A percentile compares a stretch with the other conserved stretches of the same genome.
phyloP scores from a whole-genome alignment of 2,329 filamentous ascomycete genomes.

The Penicillium sp. region DNA sequence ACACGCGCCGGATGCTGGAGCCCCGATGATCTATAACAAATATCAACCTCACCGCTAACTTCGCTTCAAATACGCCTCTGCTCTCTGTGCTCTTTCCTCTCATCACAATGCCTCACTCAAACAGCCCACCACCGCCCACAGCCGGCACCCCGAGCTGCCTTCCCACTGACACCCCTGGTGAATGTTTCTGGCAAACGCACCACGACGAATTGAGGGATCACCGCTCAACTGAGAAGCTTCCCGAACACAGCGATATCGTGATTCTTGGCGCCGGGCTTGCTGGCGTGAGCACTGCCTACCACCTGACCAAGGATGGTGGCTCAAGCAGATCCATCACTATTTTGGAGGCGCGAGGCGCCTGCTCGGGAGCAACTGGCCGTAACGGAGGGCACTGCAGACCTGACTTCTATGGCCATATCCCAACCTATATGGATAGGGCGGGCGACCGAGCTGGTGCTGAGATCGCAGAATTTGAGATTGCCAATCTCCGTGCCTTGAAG shows the following conservation, averaged over 20 bases:
- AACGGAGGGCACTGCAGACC: slow-evolving; percentile 51
- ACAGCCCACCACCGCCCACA: not conserved
- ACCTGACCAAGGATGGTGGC: slow-evolving; percentile 36
- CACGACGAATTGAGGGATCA: slow-evolving; percentile 43
- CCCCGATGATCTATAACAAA: not conserved
- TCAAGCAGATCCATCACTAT: slow-evolving; percentile 36
- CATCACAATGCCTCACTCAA: not conserved
- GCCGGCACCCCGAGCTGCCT: not conserved
- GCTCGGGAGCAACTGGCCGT: slow-evolving; percentile 49
- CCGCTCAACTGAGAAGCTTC: slow-evolving; percentile 44
- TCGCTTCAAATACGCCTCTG: not conserved
- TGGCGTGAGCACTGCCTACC: slow-evolving; percentile 48
- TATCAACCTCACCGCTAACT: not conserved
- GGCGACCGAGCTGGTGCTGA: slow-evolving; percentile 42
- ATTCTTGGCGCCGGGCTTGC: slow-evolving; percentile 54
- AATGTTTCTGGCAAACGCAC: slow-evolving; percentile 41
- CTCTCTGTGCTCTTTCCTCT: not conserved
- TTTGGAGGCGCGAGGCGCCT: slow-evolving; percentile 45
- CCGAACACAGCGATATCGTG: slow-evolving; percentile 46
- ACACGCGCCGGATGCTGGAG: not conserved
- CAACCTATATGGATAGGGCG: slow-evolving; percentile 38
- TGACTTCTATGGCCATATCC: slow-evolving; percentile 46
- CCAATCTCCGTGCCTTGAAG: slow-evolving; percentile 46
- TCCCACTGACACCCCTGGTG: not conserved
- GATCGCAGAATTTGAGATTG: slow-evolving; percentile 45